A percentile compares a stretch with the other conserved stretches of the same genome.
phyloP scores from a whole-genome alignment of 331 rosid species.

The Rhamnella rubrinervis region DNA sequence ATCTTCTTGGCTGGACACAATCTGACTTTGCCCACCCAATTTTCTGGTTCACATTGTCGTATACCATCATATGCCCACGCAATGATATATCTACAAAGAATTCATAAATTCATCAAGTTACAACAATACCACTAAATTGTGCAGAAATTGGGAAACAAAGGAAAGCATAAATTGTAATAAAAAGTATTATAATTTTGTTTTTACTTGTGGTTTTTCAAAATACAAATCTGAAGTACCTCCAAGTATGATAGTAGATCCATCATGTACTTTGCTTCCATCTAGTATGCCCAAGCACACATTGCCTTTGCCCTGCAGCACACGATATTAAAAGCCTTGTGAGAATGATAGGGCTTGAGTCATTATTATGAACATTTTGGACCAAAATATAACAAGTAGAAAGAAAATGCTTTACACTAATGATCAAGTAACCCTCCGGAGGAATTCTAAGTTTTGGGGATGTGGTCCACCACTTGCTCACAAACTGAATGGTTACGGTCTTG shows the following conservation, averaged over 20 bases:
- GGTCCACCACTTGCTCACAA: slow-evolving; percentile 77
- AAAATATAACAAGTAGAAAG: slow-evolving; percentile 1
- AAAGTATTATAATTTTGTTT: not conserved
- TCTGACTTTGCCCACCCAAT: slow-evolving; percentile 66
- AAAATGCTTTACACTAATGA: slow-evolving; percentile 45
- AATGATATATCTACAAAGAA: slow-evolving; percentile 60
- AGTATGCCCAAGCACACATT: slow-evolving; percentile 82
- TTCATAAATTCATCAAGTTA: not conserved
- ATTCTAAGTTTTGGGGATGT: slow-evolving; percentile 54
- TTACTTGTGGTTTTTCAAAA: not conserved
- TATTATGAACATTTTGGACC: too few relatives aligned
- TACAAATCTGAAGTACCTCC: slow-evolving; percentile 49
- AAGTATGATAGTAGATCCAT: slow-evolving; percentile 66
- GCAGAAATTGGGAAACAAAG: not conserved
- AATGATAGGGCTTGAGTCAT: too few relatives aligned
- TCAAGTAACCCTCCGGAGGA: slow-evolving; percentile 74
- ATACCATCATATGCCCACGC: slow-evolving; percentile 66
- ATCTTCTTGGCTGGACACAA: slow-evolving; percentile 48
- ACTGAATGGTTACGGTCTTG: slow-evolving; percentile 61
- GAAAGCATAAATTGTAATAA: too few relatives aligned
- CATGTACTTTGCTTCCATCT: slow-evolving; percentile 67
- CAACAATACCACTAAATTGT: not conserved
- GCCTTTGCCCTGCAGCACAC: slow-evolving; percentile 59
- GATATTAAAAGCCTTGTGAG: not conserved
- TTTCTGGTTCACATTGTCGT: slow-evolving; percentile 66